A percentile compares a stretch with the other conserved stretches of the same genome.
Evolutionary conservation across 176 grass and related monocot species (phyloP).

Genomic region (Puccinellia tenuiflora): DNA sequence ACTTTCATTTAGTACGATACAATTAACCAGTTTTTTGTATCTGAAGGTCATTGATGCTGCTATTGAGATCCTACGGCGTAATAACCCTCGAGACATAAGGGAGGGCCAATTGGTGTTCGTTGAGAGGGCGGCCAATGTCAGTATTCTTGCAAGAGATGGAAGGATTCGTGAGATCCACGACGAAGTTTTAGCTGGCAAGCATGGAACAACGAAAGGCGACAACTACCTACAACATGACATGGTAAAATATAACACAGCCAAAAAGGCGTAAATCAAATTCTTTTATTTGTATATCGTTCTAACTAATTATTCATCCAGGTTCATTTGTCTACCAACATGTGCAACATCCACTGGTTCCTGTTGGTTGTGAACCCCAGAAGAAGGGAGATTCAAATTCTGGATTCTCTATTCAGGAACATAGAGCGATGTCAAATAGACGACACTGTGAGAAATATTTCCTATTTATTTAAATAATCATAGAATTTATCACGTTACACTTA

Average conservation of each 20-base stretch:
- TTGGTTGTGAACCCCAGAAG: neutral
- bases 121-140: neutral
- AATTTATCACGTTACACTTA: too few relatives aligned
- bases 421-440: too few relatives aligned
- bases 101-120: neutral
- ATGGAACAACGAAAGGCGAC: neutral
- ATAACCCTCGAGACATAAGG: neutral
- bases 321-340: neutral
- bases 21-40: neutral
- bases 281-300: neutral
- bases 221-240: neutral
- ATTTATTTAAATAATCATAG: too few relatives aligned
- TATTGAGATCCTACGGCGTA: neutral
- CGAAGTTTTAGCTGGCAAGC: neutral
- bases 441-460: too few relatives aligned
- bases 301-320: neutral
- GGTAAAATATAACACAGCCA: too few relatives aligned
- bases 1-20: neutral
- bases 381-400: neutral
- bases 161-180: neutral
- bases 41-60: neutral
- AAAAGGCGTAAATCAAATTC: too few relatives aligned
- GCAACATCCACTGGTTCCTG: neutral
- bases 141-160: neutral
- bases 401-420: neutral